A percentile compares a stretch with the other conserved stretches of the same genome.
phyloP scores from a whole-genome alignment of 805 yeast genomes.

The Danielia oregonensis region DNA sequence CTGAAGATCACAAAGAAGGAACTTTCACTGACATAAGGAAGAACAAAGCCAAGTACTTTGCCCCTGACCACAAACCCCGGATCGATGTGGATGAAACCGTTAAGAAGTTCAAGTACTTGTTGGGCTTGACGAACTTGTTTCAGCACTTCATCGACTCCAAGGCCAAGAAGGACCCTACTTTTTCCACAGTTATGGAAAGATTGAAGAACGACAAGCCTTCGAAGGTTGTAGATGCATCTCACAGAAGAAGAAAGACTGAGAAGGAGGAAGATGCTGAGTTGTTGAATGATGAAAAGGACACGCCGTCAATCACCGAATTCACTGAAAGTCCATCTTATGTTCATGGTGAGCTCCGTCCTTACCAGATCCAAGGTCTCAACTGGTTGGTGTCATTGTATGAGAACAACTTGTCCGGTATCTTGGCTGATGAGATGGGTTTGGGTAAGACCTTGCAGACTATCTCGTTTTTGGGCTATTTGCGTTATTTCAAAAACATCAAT shows the following conservation, averaged over 20 bases:
- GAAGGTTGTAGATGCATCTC: conserved; percentile 16
- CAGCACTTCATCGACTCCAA: conserved; percentile 64
- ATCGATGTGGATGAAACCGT: conserved; percentile 60
- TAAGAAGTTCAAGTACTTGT: conserved; percentile 60
- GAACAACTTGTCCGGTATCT: conserved; percentile 67
- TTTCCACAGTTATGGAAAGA: conserved; percentile 48
- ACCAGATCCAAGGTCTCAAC: conserved; percentile 77
- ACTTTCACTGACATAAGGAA: background rate
- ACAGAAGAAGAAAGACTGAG: conserved; percentile 66
- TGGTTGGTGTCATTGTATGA: conserved; percentile 71
- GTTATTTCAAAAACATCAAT: conserved; percentile 53
- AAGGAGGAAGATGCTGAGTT: conserved; percentile 77
- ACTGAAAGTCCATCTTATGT: conserved; percentile 51
- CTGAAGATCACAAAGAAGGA: too few species aligned
- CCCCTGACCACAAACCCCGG: conserved; percentile 29
- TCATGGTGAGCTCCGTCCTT: conserved; percentile 61
- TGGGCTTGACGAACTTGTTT: conserved; percentile 64
- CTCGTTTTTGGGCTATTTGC: conserved; percentile 66
- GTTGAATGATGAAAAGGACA: conserved; percentile 49
- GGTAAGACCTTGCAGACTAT: conserved; percentile 82
- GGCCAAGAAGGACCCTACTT: conserved; percentile 57
- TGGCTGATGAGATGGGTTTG: conserved; percentile 85
- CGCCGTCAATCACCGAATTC: conserved; percentile 40
- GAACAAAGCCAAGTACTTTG: conserved; percentile 24
- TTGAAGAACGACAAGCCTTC: conserved; percentile 20